Evolutionary conservation across 2,329 filamentous ascomycete species (phyloP).

Genomic region (Aspergillus sp.): DNA sequence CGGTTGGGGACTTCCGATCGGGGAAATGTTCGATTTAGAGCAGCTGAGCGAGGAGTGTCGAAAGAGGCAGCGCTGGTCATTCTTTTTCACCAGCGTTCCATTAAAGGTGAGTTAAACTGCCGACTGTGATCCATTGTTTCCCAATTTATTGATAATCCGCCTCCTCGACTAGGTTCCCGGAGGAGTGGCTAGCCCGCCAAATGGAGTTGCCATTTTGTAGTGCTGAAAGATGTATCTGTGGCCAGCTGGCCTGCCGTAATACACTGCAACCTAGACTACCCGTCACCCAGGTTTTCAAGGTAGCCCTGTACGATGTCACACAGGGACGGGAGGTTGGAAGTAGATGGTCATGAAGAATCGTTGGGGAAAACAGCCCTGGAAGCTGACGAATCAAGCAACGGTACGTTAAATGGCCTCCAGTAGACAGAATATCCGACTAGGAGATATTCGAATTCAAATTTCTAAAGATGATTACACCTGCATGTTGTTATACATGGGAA

Average conservation of each 20-base stretch:
- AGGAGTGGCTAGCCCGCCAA: neutral
- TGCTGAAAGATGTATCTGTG: no score
- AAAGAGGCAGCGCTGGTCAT: neutral
- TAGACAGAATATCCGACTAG: no score
- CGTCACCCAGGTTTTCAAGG: no score
- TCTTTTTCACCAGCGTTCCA: neutral
- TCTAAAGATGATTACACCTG: no score
- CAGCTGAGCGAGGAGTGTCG: neutral
- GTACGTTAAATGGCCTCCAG: no score
- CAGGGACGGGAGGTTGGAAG: no score
- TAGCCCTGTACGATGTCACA: no score
- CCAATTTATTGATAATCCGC: neutral
- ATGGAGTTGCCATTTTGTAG: neutral
- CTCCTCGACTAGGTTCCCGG: neutral
- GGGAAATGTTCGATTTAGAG: slow-evolving; percentile 25
- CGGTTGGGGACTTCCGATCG: slow-evolving; percentile 34
- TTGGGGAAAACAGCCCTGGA: no score
- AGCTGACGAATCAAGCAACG: no score
- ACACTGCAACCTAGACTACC: neutral
- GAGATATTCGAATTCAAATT: no score
- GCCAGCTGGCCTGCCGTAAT: neutral
- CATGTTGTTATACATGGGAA: no score
- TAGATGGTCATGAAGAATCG: no score
- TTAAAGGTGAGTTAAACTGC: neutral
- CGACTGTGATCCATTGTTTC: neutral